These are phyloP conservation scores for Boletus rubescentipes DNA, from an alignment of 768 basidiomycete species.

Conservation along the genomic window DNA sequence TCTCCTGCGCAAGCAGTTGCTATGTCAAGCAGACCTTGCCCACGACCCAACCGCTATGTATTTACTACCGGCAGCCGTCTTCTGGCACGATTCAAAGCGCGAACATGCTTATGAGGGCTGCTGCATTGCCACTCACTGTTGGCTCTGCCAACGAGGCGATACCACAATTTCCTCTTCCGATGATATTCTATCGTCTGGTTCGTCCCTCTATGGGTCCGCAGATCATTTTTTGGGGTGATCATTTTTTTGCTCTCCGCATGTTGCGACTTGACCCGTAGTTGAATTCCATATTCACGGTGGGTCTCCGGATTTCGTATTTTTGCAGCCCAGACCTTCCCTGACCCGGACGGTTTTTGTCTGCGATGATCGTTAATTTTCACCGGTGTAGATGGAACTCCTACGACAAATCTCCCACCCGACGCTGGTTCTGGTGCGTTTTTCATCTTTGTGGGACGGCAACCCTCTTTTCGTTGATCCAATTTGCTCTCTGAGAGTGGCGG, in stretches of 20 bases:
- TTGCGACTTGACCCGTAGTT: background rate
- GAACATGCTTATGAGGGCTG: background rate
- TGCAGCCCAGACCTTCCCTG: background rate
- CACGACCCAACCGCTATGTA: background rate
- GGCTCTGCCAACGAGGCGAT: background rate
- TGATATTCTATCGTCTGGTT: background rate
- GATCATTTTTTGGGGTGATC: background rate
- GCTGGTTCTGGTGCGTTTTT: background rate
- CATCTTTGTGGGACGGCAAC: background rate
- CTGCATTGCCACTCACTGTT: background rate
- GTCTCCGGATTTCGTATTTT: background rate
- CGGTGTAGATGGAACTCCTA: no score
- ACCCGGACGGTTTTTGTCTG: background rate
- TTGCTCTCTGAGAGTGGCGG: background rate
- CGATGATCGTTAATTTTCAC: background rate
- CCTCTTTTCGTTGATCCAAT: background rate
- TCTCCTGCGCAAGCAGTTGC: background rate
- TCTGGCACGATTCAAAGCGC: background rate
- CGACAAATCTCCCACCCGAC: background rate
- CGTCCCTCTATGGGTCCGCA: background rate
- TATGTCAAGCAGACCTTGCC: background rate
- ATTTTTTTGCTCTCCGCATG: background rate
- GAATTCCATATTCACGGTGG: background rate
- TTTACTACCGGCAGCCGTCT: background rate
- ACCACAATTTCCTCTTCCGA: background rate